phyloP scores from a whole-genome alignment of 495 filamentous ascomycete genomes.

The Penicillium tannophilum region DNA sequence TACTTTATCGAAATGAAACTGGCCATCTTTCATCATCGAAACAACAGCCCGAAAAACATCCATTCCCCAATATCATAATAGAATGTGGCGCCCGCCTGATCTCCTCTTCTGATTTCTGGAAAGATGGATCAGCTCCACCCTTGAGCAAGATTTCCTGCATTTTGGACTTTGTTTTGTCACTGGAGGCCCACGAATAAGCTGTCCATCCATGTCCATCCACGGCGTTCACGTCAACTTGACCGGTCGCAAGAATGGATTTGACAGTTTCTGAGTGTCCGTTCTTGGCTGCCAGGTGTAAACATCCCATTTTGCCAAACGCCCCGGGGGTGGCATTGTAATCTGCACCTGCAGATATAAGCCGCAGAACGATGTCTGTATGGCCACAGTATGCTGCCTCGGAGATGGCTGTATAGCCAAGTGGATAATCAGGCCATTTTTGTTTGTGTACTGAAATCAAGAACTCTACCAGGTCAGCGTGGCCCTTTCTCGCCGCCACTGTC shows the following conservation, averaged over 20 bases:
- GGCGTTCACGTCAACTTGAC: neutral
- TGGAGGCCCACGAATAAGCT: neutral
- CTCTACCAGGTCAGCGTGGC: too few species aligned
- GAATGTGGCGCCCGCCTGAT: neutral
- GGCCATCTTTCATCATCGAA: neutral
- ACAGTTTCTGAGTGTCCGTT: neutral
- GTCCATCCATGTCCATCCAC: neutral
- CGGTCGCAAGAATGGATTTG: neutral
- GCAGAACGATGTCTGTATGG: too few species aligned
- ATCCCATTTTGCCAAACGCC: too few species aligned
- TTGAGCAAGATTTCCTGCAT: neutral
- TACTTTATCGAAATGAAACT: neutral
- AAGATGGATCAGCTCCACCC: neutral
- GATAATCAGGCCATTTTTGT: too few species aligned
- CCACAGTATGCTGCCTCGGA: too few species aligned
- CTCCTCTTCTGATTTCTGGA: neutral
- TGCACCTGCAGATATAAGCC: too few species aligned
- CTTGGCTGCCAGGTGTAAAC: neutral
- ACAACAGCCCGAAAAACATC: neutral
- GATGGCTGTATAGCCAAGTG: too few species aligned
- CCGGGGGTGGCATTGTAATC: too few species aligned
- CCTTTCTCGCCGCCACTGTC: too few species aligned
- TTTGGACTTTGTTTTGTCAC: neutral
- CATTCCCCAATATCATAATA: neutral
- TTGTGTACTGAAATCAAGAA: too few species aligned